Base-by-base conservation (phyloP, 202 grass and related monocot genomes). In the Setaria italica region DNA sequence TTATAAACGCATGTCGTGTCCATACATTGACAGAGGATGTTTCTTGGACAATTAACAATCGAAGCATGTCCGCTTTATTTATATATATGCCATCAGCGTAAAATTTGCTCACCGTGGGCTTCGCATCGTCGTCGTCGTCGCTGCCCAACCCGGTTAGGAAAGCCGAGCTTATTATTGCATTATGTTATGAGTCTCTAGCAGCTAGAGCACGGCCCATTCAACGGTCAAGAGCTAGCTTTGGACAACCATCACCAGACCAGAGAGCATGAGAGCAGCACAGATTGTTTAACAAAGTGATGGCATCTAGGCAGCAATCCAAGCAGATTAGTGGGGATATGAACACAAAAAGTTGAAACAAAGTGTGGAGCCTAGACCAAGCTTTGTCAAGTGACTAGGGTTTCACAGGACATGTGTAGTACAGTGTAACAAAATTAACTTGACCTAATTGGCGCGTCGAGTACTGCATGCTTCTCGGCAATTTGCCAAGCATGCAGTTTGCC, bases 141-240 rank as follows among this genome's bases (percentile, higher is more conserved):
- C 20, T 29, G 48, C 19, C 72, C 55, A 5, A 68, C 80, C 80
- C 82, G 47, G 72, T 68, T 73, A 67, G 58, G 37, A 87, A 74
- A 74, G 21, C 42, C 69, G 35, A n/a, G 58, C 58, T 83, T 69
- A 67, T 83, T 69, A 67, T 46, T 73, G 72, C 77, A 86, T 45
- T 64, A 51, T 3, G 6, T 34, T 62, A 69, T 47, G 5, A 7
- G 39, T 34, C 14, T 5, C 14, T 53, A 72, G 19, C 15, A 29
- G 10, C 5, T 41, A 41, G 39, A 41, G 39, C 39, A 41, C 5
- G 4, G 39, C 43, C 16, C 29, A 42, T 90, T 87, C 80, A 83
- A 87, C 80, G 84, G 89, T 87, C 84, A 87, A 84, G 85, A 55
- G 39, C 39, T 41, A 41, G 6, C 80, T 84, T 75, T 80, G 74